Base-by-base conservation (phyloP, 139 green algal genomes). In the Chlamydomonas eustigma region DNA sequence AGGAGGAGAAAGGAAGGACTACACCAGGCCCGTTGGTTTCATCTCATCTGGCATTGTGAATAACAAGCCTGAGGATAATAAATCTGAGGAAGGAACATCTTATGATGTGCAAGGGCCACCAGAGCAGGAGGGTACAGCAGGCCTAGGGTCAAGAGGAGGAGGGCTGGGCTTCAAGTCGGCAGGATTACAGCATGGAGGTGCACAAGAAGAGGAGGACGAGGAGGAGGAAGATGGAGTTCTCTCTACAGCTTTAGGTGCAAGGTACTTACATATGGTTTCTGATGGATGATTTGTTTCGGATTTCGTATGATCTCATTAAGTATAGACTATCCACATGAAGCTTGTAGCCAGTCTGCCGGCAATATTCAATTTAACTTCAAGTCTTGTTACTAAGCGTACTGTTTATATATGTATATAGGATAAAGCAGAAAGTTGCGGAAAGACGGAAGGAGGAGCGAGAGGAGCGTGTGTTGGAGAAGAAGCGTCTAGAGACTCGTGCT, bases 161-260 rank as follows among this genome's bases (percentile, higher is more conserved):
- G 78, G 80, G 24, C 68, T 88, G 24, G 83, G 81, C 0, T 87
- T 88, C 66, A 74, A 39, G 70, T 74, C 24, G 39, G 64, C 36
- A 33, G 65, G 65, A 18, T 28, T 50, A 12, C 65, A 72, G 58
- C n/a, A n/a, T n/a, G 39, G 39, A 1, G 70, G 63, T 50, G 64
- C 64, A 22, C 37, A 37, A 33, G 73, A 37, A 28, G 25, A 37
- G 3, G 50, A 82, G 24, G 69, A 80, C n/a, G 85, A 84, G 2
- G 85, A 83, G 18, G 85, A 83, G 1, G 81, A 75, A 8, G 69
- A 86, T 35, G 76, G 78, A 39, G 50, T 95, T 34, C 80, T 97
- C 63, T 92, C 92, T 0, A 92, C 87, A 25, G 86, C 87, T 12
- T 97, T 97, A 81, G 93, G 93, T 6, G 71, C 87, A 28, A 80